Conservation (phyloP, 805 yeast genomes). For the Suhomyces sp. region DNA sequence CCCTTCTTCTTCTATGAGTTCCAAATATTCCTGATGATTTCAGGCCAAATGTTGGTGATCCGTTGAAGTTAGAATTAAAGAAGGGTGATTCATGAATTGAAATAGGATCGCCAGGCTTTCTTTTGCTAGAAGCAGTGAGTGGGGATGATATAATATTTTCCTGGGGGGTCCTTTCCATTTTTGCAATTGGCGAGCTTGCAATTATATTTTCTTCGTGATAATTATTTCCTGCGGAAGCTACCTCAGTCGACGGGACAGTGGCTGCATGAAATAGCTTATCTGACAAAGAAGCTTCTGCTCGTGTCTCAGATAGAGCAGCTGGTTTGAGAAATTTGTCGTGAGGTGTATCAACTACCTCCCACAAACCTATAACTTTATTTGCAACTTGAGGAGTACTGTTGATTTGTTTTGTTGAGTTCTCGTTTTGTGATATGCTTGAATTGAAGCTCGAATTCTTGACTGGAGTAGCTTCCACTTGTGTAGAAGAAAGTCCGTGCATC, state of each 20-base stretch:
- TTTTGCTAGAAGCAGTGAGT: constrained; percentile 4
- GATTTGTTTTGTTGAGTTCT: no score
- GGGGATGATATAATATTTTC: constrained; percentile 1
- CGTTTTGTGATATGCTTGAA: no score
- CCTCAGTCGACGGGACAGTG: no score
- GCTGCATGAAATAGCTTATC: constrained; percentile 2
- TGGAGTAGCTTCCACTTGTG: constrained; percentile 32
- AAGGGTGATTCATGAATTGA: constrained; percentile 38
- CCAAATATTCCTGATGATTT: no score
- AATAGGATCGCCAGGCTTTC: constrained; percentile 39
- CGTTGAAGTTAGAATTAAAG: constrained; percentile 10
- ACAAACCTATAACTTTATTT: constrained; percentile 4
- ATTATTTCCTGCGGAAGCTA: not conserved
- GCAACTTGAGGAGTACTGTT: constrained; percentile 29
- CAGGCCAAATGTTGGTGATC: constrained; percentile 1
- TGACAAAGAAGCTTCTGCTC: not conserved
- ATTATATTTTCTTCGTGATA: not conserved
- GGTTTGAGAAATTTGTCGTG: constrained; percentile 9
- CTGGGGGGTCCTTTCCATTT: constrained; percentile 3
- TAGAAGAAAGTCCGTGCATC: constrained; percentile 7
- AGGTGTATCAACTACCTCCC: constrained; percentile 11
- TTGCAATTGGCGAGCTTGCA: constrained; percentile 3
- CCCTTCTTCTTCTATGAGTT: no score
- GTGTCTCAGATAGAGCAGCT: not conserved
- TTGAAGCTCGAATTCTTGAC: no score